Conservation (phyloP, 2,329 filamentous ascomycete species). For the Fusarium multiceps region DNA sequence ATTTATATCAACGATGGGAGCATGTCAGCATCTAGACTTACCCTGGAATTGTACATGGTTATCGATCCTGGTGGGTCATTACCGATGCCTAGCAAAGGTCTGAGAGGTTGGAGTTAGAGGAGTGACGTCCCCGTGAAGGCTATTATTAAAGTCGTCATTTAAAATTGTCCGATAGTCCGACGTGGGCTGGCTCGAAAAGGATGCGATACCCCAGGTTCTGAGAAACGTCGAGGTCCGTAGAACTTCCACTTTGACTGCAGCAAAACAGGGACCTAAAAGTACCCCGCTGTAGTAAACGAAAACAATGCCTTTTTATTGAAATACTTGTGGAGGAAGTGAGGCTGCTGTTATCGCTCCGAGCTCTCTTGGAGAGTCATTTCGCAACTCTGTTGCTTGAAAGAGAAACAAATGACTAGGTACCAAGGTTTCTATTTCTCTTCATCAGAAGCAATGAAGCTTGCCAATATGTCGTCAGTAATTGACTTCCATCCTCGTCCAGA, state of each 20-base stretch:
- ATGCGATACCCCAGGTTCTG: background rate
- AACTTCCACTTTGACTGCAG: background rate
- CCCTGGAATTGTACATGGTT: background rate
- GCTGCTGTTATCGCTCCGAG: background rate
- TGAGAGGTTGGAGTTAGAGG: background rate
- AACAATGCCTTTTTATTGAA: background rate
- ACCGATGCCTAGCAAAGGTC: background rate
- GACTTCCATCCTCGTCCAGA: background rate
- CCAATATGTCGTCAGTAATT: background rate
- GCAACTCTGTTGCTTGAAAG: rapidly evolving
- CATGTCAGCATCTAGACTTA: background rate
- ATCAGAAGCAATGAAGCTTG: background rate
- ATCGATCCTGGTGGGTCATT: background rate
- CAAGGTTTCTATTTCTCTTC: background rate
- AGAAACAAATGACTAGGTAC: background rate
- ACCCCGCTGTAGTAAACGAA: background rate
- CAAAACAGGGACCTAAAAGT: background rate
- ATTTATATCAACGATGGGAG: background rate
- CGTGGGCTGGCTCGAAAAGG: background rate
- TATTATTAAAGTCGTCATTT: background rate
- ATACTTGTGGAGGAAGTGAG: background rate
- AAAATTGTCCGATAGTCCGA: background rate
- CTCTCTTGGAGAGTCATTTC: background rate
- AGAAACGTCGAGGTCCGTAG: rapidly evolving
- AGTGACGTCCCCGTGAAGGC: background rate